phyloP scores from a whole-genome alignment of 805 yeast species.

The Komagataella kurtzmanii region DNA sequence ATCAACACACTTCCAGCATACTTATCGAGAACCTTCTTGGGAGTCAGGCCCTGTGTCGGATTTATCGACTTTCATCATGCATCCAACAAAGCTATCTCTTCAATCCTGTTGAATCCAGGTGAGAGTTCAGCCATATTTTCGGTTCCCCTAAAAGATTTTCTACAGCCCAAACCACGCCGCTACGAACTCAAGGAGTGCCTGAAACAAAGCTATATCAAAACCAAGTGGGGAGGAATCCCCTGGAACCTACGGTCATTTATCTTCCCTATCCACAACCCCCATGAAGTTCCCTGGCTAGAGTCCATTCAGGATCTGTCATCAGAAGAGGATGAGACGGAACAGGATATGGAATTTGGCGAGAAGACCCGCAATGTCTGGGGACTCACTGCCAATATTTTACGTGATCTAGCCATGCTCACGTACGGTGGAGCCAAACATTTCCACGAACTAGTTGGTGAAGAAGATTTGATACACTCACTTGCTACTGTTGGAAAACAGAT shows the following conservation, averaged over 20 bases:
- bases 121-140: conserved; percentile 63
- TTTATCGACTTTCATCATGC: conserved; percentile 29
- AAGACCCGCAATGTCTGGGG: conserved; percentile 72
- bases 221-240: conserved; percentile 61
- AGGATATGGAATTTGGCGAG: conserved; percentile 23
- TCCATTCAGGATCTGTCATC: conserved; percentile 47
- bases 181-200: conserved; percentile 18
- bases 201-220: conserved; percentile 18
- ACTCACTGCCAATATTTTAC: conserved; percentile 65
- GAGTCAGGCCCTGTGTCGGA: conserved; percentile 74
- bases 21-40: conserved; percentile 66
- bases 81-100: conserved; percentile 15
- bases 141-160: conserved; percentile 53
- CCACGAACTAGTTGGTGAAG: conserved; percentile 37
- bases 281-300: conserved; percentile 53
- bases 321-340: conserved; percentile 31
- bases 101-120: conserved; percentile 53
- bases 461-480: conserved; percentile 47
- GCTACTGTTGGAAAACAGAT: conserved; percentile 42
- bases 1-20: conserved; percentile 63
- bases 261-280: conserved; percentile 38
- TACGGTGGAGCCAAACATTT: conserved; percentile 23
- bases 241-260: conserved; percentile 53
- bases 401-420: conserved; percentile 48
- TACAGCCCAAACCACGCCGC: conserved; percentile 17